A percentile compares a stretch with the other conserved stretches of the same genome.
Evolutionary conservation across 75 land plant genomes (phyloP).

Genomic region (Gnetum montanum): DNA sequence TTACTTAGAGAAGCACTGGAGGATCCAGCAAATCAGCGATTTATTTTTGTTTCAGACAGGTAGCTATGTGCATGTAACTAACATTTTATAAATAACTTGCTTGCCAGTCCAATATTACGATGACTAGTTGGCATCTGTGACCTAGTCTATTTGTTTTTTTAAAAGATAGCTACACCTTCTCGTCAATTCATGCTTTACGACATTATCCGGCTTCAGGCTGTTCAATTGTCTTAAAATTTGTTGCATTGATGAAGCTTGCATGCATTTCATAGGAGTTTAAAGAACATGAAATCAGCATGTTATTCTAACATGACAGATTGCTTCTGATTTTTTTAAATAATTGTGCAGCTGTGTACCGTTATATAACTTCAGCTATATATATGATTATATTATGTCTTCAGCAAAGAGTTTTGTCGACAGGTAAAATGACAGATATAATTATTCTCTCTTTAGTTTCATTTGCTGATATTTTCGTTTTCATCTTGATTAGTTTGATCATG

Average conservation of each 20-base stretch:
- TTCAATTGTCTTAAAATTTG: too few species aligned
- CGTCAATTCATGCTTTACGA: too few species aligned
- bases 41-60: slow-evolving; percentile 93
- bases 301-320: too few species aligned
- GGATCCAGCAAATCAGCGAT: slow-evolving; percentile 77
- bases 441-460: not conserved
- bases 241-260: too few species aligned
- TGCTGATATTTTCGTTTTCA: not conserved
- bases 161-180: too few species aligned
- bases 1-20: slow-evolving; percentile 63
- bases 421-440: slow-evolving; percentile 20
- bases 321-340: not conserved
- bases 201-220: too few species aligned
- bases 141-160: too few species aligned
- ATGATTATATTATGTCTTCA: slow-evolving; percentile 80
- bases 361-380: slow-evolving; percentile 86
- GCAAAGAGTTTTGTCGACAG: slow-evolving; percentile 96
- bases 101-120: not conserved
- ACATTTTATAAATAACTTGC: too few species aligned
- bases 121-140: not conserved
- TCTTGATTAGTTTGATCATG: not conserved
- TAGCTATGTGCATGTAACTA: slow-evolving; percentile 14
- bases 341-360: slow-evolving; percentile 87
- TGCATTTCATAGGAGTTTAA: too few species aligned
- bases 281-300: too few species aligned